Percentiles rank a stretch among this genome's conserved stretches.
Conservation (phyloP, 1,139 yeast species). For the Suhomyces panamericanus region DNA sequence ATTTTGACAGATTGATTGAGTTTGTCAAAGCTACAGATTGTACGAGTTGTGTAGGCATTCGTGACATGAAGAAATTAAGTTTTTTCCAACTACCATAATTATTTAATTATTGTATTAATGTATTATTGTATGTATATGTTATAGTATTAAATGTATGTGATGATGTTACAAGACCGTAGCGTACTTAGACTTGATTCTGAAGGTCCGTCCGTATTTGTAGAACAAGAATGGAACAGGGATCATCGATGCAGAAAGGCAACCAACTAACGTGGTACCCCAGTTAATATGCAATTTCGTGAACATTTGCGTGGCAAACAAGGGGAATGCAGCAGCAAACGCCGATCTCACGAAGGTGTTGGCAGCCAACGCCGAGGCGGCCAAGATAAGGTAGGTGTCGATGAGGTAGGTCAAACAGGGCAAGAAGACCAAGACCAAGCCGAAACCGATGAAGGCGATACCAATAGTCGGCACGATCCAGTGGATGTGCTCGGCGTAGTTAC, state of each 20-base stretch:
- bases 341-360: constrained; percentile 80
- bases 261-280: constrained; percentile 83
- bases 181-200: constrained; percentile 65
- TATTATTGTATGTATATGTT: too few species aligned
- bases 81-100: too few species aligned
- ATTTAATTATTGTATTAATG: too few species aligned
- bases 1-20: too few species aligned
- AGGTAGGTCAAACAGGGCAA: constrained; percentile 76
- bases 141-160: not conserved
- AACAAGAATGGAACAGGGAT: constrained; percentile 79
- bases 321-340: constrained; percentile 52
- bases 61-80: too few species aligned
- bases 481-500: constrained; percentile 61
- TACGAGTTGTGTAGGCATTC: too few species aligned
- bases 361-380: constrained; percentile 90
- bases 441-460: constrained; percentile 71
- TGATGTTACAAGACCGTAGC: constrained; percentile 43
- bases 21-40: too few species aligned
- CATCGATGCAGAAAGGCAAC: constrained; percentile 61
- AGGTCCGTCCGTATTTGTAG: constrained; percentile 57
- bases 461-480: constrained; percentile 88
- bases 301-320: constrained; percentile 62
- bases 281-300: constrained; percentile 70
- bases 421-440: constrained; percentile 74
- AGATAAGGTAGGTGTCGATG: constrained; percentile 72